Evolutionary conservation across 2,329 filamentous ascomycete species (phyloP).

Genomic region (Elsinoe fawcettii): DNA sequence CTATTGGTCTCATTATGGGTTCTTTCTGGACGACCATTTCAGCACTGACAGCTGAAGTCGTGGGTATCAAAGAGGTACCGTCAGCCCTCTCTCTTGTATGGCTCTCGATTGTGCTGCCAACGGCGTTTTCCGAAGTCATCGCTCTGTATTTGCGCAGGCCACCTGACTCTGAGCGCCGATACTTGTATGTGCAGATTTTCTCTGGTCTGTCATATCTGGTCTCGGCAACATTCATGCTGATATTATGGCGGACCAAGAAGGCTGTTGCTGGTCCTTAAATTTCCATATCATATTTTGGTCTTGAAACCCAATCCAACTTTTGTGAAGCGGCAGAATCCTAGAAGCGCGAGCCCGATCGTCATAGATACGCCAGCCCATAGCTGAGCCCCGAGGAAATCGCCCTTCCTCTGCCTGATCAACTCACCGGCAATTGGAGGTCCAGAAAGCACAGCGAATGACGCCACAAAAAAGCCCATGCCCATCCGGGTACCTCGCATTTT

Average conservation of each 20-base stretch:
- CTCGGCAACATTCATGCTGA: conserved; percentile 30
- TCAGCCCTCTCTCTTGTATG: conserved; percentile 35
- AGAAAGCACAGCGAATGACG: conserved; percentile 38
- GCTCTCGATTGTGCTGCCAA: conserved; percentile 32
- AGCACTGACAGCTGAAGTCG: conserved; percentile 36
- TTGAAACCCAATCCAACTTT: conserved; percentile 25
- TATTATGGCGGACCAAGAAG: conserved; percentile 24
- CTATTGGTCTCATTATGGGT: conserved; percentile 40
- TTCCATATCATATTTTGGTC: conserved; percentile 22
- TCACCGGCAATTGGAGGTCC: conserved; percentile 43
- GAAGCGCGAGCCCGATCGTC: conserved; percentile 22
- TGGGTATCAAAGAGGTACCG: conserved; percentile 34
- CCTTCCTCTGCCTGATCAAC: conserved; percentile 34
- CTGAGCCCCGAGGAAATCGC: conserved; percentile 39
- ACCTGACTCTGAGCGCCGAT: conserved; percentile 23
- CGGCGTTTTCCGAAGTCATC: conserved; percentile 35
- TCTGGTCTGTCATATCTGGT: conserved; percentile 31
- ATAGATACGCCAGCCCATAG: conserved; percentile 36
- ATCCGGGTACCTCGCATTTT: conserved; percentile 40
- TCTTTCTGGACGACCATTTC: conserved; percentile 43
- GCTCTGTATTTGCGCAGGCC: conserved; percentile 34
- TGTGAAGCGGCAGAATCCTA: conserved; percentile 24
- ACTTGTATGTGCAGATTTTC: conserved; percentile 36
- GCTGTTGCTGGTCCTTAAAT: not conserved
- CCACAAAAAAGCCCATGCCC: conserved; percentile 42